These are phyloP conservation scores for Hyaloscypha finlandica DNA, from an alignment of 495 filamentous ascomycete species.

Conservation along the genomic window DNA sequence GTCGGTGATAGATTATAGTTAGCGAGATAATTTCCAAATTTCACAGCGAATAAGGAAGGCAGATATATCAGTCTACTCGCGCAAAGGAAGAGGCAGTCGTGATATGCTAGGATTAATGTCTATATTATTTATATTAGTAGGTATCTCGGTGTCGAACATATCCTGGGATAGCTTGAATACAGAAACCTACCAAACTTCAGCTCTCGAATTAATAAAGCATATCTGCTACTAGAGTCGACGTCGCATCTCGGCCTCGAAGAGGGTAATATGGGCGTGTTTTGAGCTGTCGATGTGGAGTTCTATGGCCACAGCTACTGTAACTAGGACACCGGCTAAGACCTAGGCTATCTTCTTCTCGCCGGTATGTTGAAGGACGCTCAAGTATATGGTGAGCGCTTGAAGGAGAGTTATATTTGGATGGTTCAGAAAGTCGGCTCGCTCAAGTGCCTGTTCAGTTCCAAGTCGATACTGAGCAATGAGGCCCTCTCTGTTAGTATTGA, in stretches of 20 bases:
- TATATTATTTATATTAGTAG: not conserved
- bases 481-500: not conserved
- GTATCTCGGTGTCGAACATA: not conserved
- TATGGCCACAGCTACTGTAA: not conserved
- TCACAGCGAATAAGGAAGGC: not conserved
- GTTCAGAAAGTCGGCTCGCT: not conserved
- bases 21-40: not conserved
- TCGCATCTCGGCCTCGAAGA: constrained; percentile 4
- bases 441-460: not conserved
- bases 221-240: constrained; percentile 9
- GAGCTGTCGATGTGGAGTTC: not conserved
- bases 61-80: not conserved
- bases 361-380: not conserved
- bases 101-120: not conserved
- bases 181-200: not conserved
- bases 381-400: not conserved
- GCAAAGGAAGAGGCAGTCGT: not conserved
- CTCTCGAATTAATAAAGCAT: not conserved
- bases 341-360: not conserved
- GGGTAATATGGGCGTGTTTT: not conserved
- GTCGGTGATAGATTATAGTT: not conserved
- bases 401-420: not conserved
- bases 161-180: not conserved
- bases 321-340: not conserved
- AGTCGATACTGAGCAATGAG: not conserved